These are phyloP conservation scores for Anaeromyces robustus DNA, from an alignment of 192 early-diverging fungal genomes.

Conservation along the genomic window DNA sequence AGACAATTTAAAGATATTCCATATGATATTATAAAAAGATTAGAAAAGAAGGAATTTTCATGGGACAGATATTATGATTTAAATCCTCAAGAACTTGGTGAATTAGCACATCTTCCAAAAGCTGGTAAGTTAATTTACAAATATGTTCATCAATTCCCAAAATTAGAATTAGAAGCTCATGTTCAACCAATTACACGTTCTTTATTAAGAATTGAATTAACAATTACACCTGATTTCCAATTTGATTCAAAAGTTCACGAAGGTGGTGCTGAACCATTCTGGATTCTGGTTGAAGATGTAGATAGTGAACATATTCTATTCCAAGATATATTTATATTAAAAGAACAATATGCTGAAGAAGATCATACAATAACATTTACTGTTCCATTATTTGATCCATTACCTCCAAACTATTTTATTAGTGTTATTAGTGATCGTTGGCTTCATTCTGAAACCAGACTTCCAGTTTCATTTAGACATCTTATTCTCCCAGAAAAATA, in stretches of 20 bases:
- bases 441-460: conserved; percentile 77
- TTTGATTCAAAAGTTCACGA: conserved; percentile 76
- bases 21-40: conserved; percentile 62
- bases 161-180: conserved; percentile 70
- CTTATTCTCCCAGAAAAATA: conserved; percentile 84
- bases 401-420: conserved; percentile 96
- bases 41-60: conserved; percentile 86
- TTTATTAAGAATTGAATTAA: conserved; percentile 78
- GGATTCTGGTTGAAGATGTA: conserved; percentile 88
- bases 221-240: conserved; percentile 81
- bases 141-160: conserved; percentile 85
- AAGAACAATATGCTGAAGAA: conserved; percentile 61
- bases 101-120: conserved; percentile 70
- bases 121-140: conserved; percentile 81
- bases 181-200: conserved; percentile 89
- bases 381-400: conserved; percentile 75
- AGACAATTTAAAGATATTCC: conserved; percentile 73
- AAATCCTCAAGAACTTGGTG: conserved; percentile 78
- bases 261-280: conserved; percentile 76
- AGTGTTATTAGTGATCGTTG: conserved; percentile 85
- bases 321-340: conserved; percentile 82
- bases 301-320: conserved; percentile 80
- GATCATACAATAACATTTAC: conserved; percentile 82
- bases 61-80: conserved; percentile 94
- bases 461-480: conserved; percentile 87